phyloP scores from a whole-genome alignment of 1,284 basidiomycete genomes.

The Tilletia indica region DNA sequence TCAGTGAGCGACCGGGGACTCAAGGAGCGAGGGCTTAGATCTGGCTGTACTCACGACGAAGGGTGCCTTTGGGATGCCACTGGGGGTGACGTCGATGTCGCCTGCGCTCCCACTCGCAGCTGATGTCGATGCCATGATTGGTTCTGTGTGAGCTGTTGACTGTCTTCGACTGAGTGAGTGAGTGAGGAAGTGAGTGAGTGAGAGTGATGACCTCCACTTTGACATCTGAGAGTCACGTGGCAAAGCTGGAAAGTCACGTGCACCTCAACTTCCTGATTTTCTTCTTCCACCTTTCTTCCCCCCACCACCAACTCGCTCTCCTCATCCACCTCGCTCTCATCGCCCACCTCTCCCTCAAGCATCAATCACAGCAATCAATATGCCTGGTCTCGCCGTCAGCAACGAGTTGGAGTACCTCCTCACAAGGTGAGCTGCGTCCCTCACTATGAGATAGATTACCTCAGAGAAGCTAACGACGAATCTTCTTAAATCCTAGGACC shows the following conservation, averaged over 20 bases:
- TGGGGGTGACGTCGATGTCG: slow-evolving; percentile 54
- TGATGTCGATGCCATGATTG: background rate
- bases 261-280: no score
- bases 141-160: background rate
- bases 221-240: no score
- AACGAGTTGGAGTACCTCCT: slow-evolving; percentile 56
- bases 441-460: no score
- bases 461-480: no score
- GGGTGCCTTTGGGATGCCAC: slow-evolving; percentile 89
- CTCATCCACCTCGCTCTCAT: background rate
- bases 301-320: background rate
- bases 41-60: slow-evolving; percentile 73
- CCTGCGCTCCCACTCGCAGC: background rate
- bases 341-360: background rate
- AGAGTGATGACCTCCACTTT: slow-evolving; percentile 1
- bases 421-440: background rate
- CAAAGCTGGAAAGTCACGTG: no score
- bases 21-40: background rate
- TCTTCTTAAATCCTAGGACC: slow-evolving; percentile 32
- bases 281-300: background rate
- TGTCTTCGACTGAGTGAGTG: background rate
- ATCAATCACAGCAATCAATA: background rate
- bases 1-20: background rate
- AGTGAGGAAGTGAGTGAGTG: background rate
- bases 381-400: slow-evolving; percentile 7